Evolutionary conservation across 2,329 filamentous ascomycete genomes (phyloP).

Genomic region (Colletotrichum sp.): DNA sequence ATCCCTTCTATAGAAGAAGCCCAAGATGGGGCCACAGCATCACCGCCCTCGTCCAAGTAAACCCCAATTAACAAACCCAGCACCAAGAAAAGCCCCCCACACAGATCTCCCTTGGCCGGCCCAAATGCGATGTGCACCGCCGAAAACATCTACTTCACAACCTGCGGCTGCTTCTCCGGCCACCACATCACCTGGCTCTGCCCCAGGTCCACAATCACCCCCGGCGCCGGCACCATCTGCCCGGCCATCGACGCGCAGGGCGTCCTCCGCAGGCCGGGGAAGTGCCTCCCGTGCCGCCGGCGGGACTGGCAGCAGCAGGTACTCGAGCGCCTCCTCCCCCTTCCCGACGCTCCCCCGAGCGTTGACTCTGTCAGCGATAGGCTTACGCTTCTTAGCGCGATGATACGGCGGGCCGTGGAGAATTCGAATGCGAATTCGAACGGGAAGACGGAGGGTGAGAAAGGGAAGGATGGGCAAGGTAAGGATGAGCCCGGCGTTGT

Average conservation of each 20-base stretch:
- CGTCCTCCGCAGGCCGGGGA: slow-evolving; percentile 7
- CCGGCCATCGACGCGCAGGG: neutral
- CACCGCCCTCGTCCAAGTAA: neutral
- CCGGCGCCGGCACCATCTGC: neutral
- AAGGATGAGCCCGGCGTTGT: neutral
- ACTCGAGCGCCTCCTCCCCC: neutral
- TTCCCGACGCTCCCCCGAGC: neutral
- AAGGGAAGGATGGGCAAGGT: neutral
- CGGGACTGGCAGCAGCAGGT: neutral
- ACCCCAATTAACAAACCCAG: neutral
- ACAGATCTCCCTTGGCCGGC: neutral
- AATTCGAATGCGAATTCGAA: neutral
- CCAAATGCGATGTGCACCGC: slow-evolving; percentile 13
- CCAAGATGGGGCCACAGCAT: neutral
- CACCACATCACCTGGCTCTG: slow-evolving; percentile 5
- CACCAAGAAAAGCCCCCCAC: neutral
- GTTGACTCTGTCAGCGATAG: neutral
- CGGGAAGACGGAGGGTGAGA: neutral
- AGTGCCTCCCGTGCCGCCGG: slow-evolving; percentile 10
- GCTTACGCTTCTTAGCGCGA: neutral
- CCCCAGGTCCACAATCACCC: neutral
- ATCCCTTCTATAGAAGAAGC: neutral
- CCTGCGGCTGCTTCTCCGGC: slow-evolving; percentile 16
- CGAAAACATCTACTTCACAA: slow-evolving; percentile 16
- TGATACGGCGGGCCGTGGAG: neutral